Base-by-base conservation (phyloP, 75 land plant species). In the Selaginella tamariscina region DNA sequence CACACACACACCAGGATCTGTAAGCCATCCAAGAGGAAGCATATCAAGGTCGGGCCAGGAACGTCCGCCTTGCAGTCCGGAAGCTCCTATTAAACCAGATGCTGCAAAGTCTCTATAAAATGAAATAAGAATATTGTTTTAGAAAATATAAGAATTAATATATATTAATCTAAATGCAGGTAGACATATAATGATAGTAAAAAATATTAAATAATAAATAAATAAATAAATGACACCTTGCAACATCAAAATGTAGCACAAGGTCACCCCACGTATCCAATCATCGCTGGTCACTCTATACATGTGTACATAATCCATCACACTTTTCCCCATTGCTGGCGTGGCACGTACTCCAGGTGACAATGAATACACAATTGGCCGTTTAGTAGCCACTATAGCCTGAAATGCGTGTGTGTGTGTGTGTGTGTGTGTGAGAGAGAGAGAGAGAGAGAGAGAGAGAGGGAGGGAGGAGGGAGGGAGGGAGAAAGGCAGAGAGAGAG, bases 11-110 rank as follows among this genome's bases (percentile, higher is more conserved):
- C 97, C 87, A 80, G 82, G 83, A 78, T 83, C 84, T 54, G 96
- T 89, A 31, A 93, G 84, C 88, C 84, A 86, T 59, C 98, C 98
- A 32, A 93, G 59, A 18, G 98, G 98, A 23, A 93, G 81, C 98
- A 93, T 93, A 76, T 93, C 98, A 66, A 89, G 67, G 69, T 93
- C 98, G 59, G 98, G 98, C 98, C 98, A 93, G 22, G 98, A 93
- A 26, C 72, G 81, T 28, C 98, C 98, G 30, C 49, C 32, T 71
- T 82, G 70, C 24, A n/a, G 54, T 2, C 89, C 85, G 21, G 75
- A 31, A 27, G 83, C 81, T 32, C 98, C 98, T 64, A 89, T 78
- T 72, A 87, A 68, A 69, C 76, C 76, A 31, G 88, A 71, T 32
- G 76, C 56, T 68, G 96, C 80, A 73, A 93, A 84, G 62, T 83